Evolutionary conservation across 2,329 filamentous ascomycete species (phyloP), one percentile per base, ranked within the genome.

Genomic region (Claviceps arundinis): DNA sequence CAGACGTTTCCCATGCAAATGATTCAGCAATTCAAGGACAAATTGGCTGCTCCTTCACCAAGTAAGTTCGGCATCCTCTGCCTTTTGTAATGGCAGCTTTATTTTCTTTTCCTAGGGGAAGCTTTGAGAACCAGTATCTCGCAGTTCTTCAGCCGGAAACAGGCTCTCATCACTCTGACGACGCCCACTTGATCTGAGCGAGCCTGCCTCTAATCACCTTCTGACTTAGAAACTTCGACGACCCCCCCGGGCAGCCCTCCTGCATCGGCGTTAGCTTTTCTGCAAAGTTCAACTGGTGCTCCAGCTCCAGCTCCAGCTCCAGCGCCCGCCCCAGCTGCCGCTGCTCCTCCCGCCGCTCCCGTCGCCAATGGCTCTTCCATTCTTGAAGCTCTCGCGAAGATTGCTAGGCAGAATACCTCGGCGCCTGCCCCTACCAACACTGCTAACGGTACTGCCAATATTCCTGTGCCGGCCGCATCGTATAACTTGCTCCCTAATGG

Each of bases 1-100:
- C 84, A 86, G 65, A 97, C 90, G 22, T 97, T 98, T 68, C 89
- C 93, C 26, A 67, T 77, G 43, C 69, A 82, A 51, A 84, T 95
- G 81, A 80, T 98, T 61, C 75, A 76, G 56, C 81, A 80, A 40
- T 95, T 95, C 76, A 91, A 89, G 70, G 78, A 87, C 64, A 90
- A 87, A 68, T 68, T 95, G 61, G 84, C 76, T 57, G 75, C 80
- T 55, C 73, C 78, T 48, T 65, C 73, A 59, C 74, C 78, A 64
- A 81, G 85, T 89, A 87, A 75, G 84, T 74, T 59, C 58, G 37
- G 2, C 17, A 5, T n/a, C 40, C 37, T 16, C 6, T 30, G 34
- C 22, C 34, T n/a, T 19, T 2, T 22, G 26, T 41, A 24, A 24
- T 34, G 47, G 37, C 34, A 22, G 13, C 1, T 22, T 16, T 44